phyloP scores from a whole-genome alignment of 176 grass and related monocot species.

The Avena sativa region DNA sequence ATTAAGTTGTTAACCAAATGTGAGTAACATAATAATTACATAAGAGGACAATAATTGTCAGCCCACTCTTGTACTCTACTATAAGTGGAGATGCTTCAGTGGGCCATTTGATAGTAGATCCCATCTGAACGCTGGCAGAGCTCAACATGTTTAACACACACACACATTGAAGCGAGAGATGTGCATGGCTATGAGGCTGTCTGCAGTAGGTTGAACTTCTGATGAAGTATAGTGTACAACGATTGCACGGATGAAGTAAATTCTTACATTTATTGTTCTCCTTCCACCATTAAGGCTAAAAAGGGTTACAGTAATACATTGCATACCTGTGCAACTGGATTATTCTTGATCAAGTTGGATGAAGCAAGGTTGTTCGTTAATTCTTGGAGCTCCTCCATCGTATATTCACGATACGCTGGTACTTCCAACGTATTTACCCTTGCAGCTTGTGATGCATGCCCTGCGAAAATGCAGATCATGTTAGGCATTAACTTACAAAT shows the following conservation, averaged over 20 bases:
- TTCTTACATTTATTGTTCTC: not conserved
- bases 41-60: conserved; percentile 38
- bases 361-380: conserved; percentile 65
- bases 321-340: conserved; percentile 65
- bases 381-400: conserved; percentile 80
- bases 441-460: conserved; percentile 67
- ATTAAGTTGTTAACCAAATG: conserved; percentile 2
- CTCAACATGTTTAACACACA: not conserved
- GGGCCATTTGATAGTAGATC: conserved; percentile 29
- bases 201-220: not conserved
- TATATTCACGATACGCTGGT: conserved; percentile 54
- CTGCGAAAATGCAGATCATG: conserved; percentile 44
- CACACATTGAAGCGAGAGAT: not conserved
- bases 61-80: conserved; percentile 31
- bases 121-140: not conserved
- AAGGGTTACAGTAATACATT: not conserved
- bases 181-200: not conserved
- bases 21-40: conserved; percentile 49
- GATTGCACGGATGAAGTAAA: not conserved
- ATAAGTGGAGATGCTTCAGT: conserved; percentile 31
- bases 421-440: conserved; percentile 67
- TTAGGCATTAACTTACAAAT: not conserved
- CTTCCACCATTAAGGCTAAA: not conserved
- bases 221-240: not conserved
- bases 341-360: conserved; percentile 67